Conservation (phyloP, 225 moss, liverwort and hornwort genomes). For the Sphagnum tenellum region DNA sequence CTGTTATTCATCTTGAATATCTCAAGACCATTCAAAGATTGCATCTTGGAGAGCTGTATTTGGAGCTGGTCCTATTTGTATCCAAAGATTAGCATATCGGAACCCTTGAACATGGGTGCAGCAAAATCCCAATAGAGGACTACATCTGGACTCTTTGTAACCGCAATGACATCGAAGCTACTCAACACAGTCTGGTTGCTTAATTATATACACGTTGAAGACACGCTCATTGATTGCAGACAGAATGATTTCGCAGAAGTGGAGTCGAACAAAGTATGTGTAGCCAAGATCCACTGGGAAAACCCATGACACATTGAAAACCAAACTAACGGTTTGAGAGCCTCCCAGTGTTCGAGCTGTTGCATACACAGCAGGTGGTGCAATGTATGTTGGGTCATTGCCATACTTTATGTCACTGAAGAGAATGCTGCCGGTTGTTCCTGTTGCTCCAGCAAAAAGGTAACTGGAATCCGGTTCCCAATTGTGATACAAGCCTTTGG, state of each 20-base stretch:
- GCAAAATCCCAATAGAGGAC: slow-evolving; percentile 42
- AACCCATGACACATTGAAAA: slow-evolving; percentile 62
- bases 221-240: slow-evolving; percentile 14
- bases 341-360: slow-evolving; percentile 59
- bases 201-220: slow-evolving; percentile 69
- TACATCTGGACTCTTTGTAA: background rate
- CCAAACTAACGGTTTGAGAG: slow-evolving; percentile 9
- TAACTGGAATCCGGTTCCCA: slow-evolving; percentile 43
- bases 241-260: slow-evolving; percentile 46
- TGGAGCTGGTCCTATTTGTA: slow-evolving; percentile 41
- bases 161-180: slow-evolving; percentile 15
- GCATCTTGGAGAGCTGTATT: slow-evolving; percentile 30
- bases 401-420: slow-evolving; percentile 5
- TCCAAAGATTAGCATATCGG: slow-evolving; percentile 19
- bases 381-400: slow-evolving; percentile 13
- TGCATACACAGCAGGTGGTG: slow-evolving; percentile 54
- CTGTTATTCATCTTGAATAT: slow-evolving; percentile 77
- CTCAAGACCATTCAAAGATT: slow-evolving; percentile 80
- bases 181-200: slow-evolving; percentile 35
- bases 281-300: slow-evolving; percentile 54
- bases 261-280: slow-evolving; percentile 63
- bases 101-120: slow-evolving; percentile 38
- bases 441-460: slow-evolving; percentile 47
- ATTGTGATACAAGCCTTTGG: slow-evolving; percentile 21
- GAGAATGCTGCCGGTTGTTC: background rate